phyloP scores from a whole-genome alignment of 495 filamentous ascomycete genomes.

The Cryomyces minteri region DNA sequence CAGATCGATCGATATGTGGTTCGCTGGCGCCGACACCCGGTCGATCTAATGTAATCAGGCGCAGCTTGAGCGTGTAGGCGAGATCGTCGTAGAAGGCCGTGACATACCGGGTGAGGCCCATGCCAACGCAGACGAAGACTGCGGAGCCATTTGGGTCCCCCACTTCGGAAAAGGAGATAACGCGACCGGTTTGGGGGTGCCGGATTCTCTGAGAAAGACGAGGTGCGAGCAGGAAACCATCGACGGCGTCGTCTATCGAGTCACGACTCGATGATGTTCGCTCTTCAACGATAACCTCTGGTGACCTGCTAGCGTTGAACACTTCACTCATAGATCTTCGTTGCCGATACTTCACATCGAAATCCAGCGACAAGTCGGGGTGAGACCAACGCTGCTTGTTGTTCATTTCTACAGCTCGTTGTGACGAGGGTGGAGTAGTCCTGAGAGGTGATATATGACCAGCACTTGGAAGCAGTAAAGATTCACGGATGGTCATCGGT shows the following conservation, averaged over 20 bases:
- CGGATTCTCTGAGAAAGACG: constrained; percentile 72
- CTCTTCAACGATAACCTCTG: constrained; percentile 24
- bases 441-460: not conserved
- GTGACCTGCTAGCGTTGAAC: constrained; percentile 11
- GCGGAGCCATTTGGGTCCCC: constrained; percentile 83
- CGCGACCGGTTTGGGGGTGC: constrained; percentile 68
- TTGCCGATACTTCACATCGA: constrained; percentile 3
- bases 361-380: constrained; percentile 18
- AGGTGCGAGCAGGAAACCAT: constrained; percentile 66
- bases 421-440: constrained; percentile 1
- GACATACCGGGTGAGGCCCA: constrained; percentile 91
- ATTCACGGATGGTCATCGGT: not conserved
- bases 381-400: constrained; percentile 18
- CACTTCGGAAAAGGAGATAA: constrained; percentile 93
- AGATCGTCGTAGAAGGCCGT: constrained; percentile 97
- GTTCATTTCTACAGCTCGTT: constrained; percentile 1
- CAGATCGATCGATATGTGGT: constrained; percentile 56
- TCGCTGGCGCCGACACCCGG: constrained; percentile 91
- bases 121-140: constrained; percentile 92
- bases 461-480: not conserved
- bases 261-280: constrained; percentile 59
- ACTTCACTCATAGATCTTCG: not conserved
- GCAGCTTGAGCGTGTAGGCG: constrained; percentile 68
- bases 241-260: constrained; percentile 72
- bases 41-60: constrained; percentile 84